Conservation (phyloP, 2,329 filamentous ascomycete species). For the Fusarium sp. region DNA sequence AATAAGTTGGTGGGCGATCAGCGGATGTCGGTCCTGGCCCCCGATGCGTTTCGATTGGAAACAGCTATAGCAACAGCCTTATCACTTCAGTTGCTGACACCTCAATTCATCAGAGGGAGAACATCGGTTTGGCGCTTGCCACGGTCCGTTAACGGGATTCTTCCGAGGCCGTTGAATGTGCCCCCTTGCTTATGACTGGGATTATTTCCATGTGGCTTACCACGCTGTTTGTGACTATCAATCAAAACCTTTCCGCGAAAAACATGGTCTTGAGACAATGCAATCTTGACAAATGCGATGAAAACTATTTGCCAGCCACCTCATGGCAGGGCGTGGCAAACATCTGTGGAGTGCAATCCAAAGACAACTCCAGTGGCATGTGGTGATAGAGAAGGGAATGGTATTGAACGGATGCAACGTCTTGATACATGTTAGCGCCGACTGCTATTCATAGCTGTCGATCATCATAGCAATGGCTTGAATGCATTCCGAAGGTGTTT, state of each 20-base stretch:
- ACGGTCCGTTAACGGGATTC: conserved; percentile 26
- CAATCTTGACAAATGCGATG: conserved; percentile 13
- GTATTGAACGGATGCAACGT: conserved; percentile 12
- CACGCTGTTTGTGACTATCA: conserved; percentile 12
- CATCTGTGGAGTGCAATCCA: conserved; percentile 9
- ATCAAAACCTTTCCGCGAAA: conserved; percentile 9
- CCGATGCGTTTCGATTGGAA: not conserved
- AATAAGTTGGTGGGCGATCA: not conserved
- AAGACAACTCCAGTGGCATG: conserved; percentile 19
- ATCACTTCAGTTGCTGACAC: not conserved
- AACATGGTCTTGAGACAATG: conserved; percentile 35
- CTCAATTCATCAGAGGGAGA: conserved; percentile 22
- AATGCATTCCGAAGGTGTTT: conserved; percentile 4
- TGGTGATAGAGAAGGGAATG: conserved; percentile 15
- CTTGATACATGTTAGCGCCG: conserved; percentile 26
- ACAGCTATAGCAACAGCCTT: not conserved
- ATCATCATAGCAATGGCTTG: conserved; percentile 12
- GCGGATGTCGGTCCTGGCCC: conserved; percentile 4
- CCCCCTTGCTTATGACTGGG: conserved; percentile 31
- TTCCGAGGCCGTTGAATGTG: conserved; percentile 27
- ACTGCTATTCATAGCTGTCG: conserved; percentile 33
- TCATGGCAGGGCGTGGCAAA: conserved; percentile 31
- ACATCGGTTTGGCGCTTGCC: conserved; percentile 20
- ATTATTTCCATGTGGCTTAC: conserved; percentile 32
- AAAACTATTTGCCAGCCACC: conserved; percentile 19